phyloP scores from a whole-genome alignment of 768 basidiomycete species.

The Russula compacta region DNA sequence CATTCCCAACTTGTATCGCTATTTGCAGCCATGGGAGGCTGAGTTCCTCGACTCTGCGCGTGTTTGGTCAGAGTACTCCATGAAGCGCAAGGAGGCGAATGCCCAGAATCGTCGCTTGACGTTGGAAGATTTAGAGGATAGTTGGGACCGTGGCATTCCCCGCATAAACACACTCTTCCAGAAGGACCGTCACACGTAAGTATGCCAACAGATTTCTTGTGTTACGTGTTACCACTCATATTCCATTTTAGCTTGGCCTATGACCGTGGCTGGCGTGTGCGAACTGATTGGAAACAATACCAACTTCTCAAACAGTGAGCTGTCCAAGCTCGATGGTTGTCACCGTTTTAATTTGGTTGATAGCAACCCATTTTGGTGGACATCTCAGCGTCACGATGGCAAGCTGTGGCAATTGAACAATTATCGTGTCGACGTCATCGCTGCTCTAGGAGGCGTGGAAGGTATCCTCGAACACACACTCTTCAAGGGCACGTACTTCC shows the following conservation, averaged over 20 bases:
- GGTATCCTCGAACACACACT: slow-evolving; percentile 94
- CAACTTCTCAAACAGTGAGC: slow-evolving; percentile 83
- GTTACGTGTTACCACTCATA: background rate
- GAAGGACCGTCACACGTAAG: slow-evolving; percentile 89
- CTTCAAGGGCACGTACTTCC: slow-evolving; percentile 97
- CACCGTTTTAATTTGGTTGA: background rate
- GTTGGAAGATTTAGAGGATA: slow-evolving; percentile 95
- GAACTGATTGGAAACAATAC: slow-evolving; percentile 98
- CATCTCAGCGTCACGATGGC: slow-evolving; percentile 91
- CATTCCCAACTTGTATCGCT: slow-evolving; percentile 95
- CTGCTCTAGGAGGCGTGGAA: slow-evolving; percentile 94
- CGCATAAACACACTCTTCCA: slow-evolving; percentile 99
- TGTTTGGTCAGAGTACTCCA: slow-evolving; percentile 98
- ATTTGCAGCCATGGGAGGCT: slow-evolving; percentile 95
- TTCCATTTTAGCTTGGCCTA: slow-evolving; percentile 63
- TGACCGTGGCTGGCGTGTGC: slow-evolving; percentile 97
- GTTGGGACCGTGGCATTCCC: slow-evolving; percentile 97
- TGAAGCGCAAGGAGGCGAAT: slow-evolving; percentile 99
- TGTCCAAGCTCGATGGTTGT: background rate
- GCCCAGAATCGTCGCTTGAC: slow-evolving; percentile 96
- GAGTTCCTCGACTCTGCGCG: slow-evolving; percentile 97
- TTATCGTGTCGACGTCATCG: slow-evolving; percentile 97
- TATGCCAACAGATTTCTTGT: slow-evolving; percentile 13
- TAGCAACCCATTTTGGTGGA: slow-evolving; percentile 99
- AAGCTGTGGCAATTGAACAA: slow-evolving; percentile 97